Evolutionary conservation across 305 asterid species (phyloP), one percentile per base, ranked within the genome.

Genomic region (Ilex paraguariensis): DNA sequence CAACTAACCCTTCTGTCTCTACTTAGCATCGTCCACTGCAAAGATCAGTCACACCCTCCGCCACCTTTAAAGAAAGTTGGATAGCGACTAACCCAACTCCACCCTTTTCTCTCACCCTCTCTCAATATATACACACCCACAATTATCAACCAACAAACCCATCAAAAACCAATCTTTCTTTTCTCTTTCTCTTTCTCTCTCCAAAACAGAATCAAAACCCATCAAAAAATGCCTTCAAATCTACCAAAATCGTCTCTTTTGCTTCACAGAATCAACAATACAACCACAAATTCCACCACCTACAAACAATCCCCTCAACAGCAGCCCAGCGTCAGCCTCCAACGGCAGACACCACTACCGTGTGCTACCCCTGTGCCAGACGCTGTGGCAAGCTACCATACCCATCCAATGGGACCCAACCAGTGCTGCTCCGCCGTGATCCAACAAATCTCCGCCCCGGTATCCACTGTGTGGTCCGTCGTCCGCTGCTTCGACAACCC

Each of bases 401-500:
- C 84, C 65, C 87, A 86, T 79, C 74, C 69, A 0, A 76, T 88
- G 0, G 79, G 78, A 17, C 85, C 88, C 10, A 72, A 76, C 77
- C 95, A 88, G 87, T 79, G 90, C 75, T 88, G 84, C 86, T 86
- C 96, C 70, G 84, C 90, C 64, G 82, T 80, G 50, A 82, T 79
- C 64, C 87, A 86, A 55, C 83, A 69, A 40, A 86, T 88, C 77
- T 52, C 85, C 45, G 92, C 96, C 55, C 95, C 96, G 12, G 63
- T 78, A 31, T 66, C 86, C 62, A 58, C 90, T 53, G 87, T 86
- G 0, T 88, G 96, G 95, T 76, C 96, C 6, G 84, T 88, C 17
- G 86, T 86, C 56, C 88, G 96, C 28, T 87, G 96, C 57, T 88
- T 88, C 69, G 95, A 86, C 74, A 81, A 74, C 65, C 96, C 96